Percentiles rank a stretch among this genome's conserved stretches.
These are phyloP conservation scores for Mycena maculata DNA, from an alignment of 768 basidiomycete genomes.

Conservation along the genomic window DNA sequence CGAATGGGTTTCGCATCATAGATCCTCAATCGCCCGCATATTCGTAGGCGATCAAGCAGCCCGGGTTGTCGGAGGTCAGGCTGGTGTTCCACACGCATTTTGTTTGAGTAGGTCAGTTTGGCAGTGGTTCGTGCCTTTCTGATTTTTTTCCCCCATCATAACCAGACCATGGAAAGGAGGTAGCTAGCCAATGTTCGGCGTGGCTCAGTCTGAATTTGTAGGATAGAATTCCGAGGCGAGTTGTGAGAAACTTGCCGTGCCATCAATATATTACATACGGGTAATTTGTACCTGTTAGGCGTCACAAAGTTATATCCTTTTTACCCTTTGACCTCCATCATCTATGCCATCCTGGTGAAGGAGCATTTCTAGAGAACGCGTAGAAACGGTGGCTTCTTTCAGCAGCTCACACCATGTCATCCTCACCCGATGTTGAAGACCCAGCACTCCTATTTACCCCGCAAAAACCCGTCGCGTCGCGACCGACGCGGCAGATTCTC, in stretches of 20 bases:
- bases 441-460: conserved; percentile 40
- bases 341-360: not conserved
- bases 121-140: not conserved
- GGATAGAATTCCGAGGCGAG: too few relatives aligned
- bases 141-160: not conserved
- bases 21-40: conserved; percentile 52
- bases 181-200: conserved; percentile 60
- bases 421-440: conserved; percentile 25
- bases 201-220: conserved; percentile 17
- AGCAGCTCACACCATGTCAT: conserved; percentile 4
- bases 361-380: not conserved
- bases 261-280: too few relatives aligned
- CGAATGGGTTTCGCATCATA: conserved; percentile 76
- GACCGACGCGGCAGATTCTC: conserved; percentile 5
- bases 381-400: not conserved
- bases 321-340: not conserved
- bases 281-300: too few relatives aligned
- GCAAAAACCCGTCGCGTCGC: conserved; percentile 10
- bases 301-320: not conserved
- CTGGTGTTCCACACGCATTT: conserved; percentile 76
- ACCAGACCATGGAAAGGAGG: conserved; percentile 62
- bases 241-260: too few relatives aligned
- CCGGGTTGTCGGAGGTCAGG: conserved; percentile 57
- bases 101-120: conserved; percentile 73
- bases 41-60: conserved; percentile 49